phyloP scores from a whole-genome alignment of 2,329 filamentous ascomycete genomes.

The Emydomyces testavorans region DNA sequence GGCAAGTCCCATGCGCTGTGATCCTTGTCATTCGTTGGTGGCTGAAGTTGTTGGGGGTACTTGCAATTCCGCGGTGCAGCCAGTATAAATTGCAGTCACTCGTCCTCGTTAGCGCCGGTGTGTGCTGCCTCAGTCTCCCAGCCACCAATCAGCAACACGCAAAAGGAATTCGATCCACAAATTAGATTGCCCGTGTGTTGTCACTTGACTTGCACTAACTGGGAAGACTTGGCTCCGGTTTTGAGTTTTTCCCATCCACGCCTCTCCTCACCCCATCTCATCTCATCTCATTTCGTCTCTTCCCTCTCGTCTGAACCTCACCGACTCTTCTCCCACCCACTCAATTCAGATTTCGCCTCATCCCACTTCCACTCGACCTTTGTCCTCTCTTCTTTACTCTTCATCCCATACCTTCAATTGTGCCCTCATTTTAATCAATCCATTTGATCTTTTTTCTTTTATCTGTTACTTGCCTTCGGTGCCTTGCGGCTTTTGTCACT shows the following conservation, averaged over 20 bases:
- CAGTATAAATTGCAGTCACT: neutral
- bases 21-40: conserved; percentile 3
- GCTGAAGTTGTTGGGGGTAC: conserved; percentile 8
- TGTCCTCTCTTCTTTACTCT: conserved; percentile 15
- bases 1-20: neutral
- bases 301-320: neutral
- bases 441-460: conserved; percentile 15
- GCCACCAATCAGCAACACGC: neutral
- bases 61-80: neutral
- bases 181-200: neutral
- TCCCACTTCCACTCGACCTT: conserved; percentile 14
- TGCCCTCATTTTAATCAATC: conserved; percentile 18
- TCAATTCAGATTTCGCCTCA: conserved; percentile 16
- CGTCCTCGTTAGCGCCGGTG: neutral
- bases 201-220: conserved; percentile 8
- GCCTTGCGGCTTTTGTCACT: conserved; percentile 7
- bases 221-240: neutral
- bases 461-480: conserved; percentile 18
- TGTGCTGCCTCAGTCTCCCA: too few species aligned
- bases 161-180: neutral
- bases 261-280: neutral
- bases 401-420: conserved; percentile 14
- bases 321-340: conserved; percentile 13
- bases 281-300: neutral
- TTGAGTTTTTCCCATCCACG: neutral